A percentile compares a stretch with the other conserved stretches of the same genome.
Evolutionary conservation across 2,329 filamentous ascomycete genomes (phyloP).

Genomic region (Grosmannia penicillata): DNA sequence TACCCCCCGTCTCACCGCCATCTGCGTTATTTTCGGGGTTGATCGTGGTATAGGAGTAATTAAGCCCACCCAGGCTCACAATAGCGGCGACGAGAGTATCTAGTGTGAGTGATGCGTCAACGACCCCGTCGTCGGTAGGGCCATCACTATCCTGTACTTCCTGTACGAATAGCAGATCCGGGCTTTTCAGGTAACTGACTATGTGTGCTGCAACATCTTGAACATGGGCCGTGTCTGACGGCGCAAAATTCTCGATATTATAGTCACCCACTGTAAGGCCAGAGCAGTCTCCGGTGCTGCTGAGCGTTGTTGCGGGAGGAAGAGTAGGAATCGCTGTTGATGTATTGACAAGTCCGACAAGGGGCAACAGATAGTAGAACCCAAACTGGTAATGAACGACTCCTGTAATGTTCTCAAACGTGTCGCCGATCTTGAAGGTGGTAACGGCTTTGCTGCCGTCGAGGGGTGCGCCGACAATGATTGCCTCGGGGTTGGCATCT

Average conservation of each 20-base stretch:
- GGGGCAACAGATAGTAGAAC: slow-evolving; percentile 53
- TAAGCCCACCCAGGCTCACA: slow-evolving; percentile 27
- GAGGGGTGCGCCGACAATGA: slow-evolving; percentile 48
- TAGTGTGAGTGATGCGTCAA: slow-evolving; percentile 43
- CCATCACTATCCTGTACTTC: slow-evolving; percentile 58
- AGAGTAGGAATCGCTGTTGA: slow-evolving; percentile 28
- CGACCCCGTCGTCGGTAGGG: slow-evolving; percentile 41
- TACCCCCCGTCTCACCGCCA: slow-evolving; percentile 53
- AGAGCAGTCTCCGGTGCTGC: slow-evolving; percentile 39
- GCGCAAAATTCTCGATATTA: slow-evolving; percentile 55
- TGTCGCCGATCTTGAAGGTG: slow-evolving; percentile 49
- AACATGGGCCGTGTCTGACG: slow-evolving; percentile 35
- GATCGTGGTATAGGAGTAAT: slow-evolving; percentile 46
- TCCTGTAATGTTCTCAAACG: slow-evolving; percentile 51
- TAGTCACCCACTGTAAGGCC: slow-evolving; percentile 51
- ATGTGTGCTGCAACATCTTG: slow-evolving; percentile 49
- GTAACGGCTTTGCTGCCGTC: slow-evolving; percentile 47
- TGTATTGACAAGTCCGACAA: slow-evolving; percentile 36
- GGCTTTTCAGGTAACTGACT: slow-evolving; percentile 44
- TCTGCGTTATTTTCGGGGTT: slow-evolving; percentile 44
- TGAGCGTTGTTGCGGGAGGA: slow-evolving; percentile 35
- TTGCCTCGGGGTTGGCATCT: slow-evolving; percentile 57
- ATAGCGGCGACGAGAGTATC: slow-evolving; percentile 39
- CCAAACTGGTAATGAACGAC: slow-evolving; percentile 51
- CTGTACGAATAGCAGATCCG: slow-evolving; percentile 53